phyloP scores from a whole-genome alignment of 2,329 filamentous ascomycete species.

The Penicillium sp. region DNA sequence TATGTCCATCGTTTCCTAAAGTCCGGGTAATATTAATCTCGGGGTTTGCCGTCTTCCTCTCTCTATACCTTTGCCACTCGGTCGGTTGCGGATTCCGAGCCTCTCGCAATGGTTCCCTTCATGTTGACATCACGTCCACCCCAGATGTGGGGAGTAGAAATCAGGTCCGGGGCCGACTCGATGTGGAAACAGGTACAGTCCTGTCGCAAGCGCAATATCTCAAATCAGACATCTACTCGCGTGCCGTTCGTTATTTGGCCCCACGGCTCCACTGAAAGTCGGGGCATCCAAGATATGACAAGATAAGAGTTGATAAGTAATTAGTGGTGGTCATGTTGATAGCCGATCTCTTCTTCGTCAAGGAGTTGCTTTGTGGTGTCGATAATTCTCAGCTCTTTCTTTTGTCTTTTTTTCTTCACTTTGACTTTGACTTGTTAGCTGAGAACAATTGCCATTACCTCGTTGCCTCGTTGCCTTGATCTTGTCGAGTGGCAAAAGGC shows the following conservation, averaged over 20 bases:
- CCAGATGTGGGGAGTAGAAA: not conserved
- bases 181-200: not conserved
- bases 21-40: no score
- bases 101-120: no score
- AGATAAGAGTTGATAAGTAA: slow-evolving; percentile 28
- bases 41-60: no score
- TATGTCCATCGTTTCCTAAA: no score
- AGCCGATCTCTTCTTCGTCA: not conserved
- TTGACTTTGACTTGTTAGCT: not conserved
- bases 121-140: no score
- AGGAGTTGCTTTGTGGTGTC: not conserved
- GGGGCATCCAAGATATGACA: slow-evolving; percentile 18
- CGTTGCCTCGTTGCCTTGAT: not conserved
- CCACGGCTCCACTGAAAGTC: slow-evolving; percentile 12
- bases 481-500: not conserved
- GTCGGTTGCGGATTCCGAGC: no score
- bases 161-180: not conserved
- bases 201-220: slow-evolving; percentile 5
- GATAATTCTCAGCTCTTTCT: not conserved
- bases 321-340: slow-evolving; percentile 29
- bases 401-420: no score
- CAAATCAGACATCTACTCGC: slow-evolving; percentile 2
- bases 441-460: not conserved
- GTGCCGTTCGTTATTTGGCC: slow-evolving; percentile 1
- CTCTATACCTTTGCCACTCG: no score